A percentile compares a stretch with the other conserved stretches of the same genome.
Conservation (phyloP, 495 filamentous ascomycete species). For the Arthonia radiata region DNA sequence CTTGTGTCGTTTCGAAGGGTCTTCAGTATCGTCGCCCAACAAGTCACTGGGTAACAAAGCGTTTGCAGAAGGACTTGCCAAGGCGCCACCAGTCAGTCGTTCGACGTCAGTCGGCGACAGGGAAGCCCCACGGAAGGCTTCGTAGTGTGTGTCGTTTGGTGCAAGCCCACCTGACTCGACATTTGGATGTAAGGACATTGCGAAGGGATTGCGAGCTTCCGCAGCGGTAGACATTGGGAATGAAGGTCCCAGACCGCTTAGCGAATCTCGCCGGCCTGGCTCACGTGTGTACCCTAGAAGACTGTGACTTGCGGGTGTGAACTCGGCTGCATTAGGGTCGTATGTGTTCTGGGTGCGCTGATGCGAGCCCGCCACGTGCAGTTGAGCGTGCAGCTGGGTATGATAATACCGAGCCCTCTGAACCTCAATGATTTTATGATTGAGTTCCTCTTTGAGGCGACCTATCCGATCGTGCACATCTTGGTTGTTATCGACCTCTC, state of each 20-base stretch:
- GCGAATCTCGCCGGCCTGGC: neutral
- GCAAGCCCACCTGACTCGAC: slow-evolving; percentile 31
- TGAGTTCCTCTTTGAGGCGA: neutral
- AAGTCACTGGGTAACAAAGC: slow-evolving; percentile 58
- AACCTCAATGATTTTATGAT: no score
- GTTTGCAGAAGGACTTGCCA: slow-evolving; percentile 62
- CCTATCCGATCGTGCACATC: slow-evolving; percentile 13
- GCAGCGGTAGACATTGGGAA: slow-evolving; percentile 7
- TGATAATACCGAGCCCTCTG: no score
- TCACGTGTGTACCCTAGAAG: neutral
- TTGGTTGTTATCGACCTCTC: neutral
- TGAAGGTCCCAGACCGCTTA: slow-evolving; percentile 2
- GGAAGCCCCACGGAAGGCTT: slow-evolving; percentile 13
- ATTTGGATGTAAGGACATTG: slow-evolving; percentile 31
- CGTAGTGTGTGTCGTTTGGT: no score
- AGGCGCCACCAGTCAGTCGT: slow-evolving; percentile 30
- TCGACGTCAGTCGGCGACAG: slow-evolving; percentile 20
- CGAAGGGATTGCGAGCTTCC: slow-evolving; percentile 5
- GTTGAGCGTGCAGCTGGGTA: no score
- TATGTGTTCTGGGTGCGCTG: neutral
- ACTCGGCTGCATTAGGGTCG: no score
- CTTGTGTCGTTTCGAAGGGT: slow-evolving; percentile 29
- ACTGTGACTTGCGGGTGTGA: no score
- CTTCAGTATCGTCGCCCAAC: slow-evolving; percentile 38
- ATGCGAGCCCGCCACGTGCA: neutral